Evolutionary conservation across 2,329 filamentous ascomycete genomes (phyloP).

Genomic region (Lachnellula cervina): DNA sequence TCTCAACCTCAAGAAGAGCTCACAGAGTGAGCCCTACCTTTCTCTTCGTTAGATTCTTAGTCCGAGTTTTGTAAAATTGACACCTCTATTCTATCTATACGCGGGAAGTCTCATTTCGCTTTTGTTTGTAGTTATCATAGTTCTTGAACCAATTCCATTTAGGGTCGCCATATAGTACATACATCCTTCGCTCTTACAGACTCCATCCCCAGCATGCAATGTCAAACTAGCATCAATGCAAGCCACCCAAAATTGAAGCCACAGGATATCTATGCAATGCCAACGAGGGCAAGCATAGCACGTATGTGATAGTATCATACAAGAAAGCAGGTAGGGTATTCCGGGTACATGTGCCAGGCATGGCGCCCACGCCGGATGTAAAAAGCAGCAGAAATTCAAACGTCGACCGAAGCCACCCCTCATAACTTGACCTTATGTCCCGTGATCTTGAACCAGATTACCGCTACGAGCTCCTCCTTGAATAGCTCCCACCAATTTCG

Average conservation of each 20-base stretch:
- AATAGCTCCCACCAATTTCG: conserved; percentile 73
- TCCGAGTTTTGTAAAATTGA: no score
- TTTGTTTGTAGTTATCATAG: background rate
- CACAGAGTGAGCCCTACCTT: no score
- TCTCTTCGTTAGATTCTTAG: no score
- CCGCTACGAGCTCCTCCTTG: conserved; percentile 60
- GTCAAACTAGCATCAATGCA: background rate
- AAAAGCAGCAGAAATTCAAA: background rate
- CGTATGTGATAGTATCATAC: background rate
- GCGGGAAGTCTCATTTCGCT: no score
- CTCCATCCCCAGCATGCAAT: background rate
- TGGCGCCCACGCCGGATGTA: background rate
- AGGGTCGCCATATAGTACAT: background rate
- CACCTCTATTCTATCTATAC: no score
- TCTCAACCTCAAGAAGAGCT: no score
- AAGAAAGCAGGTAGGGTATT: conserved; percentile 3
- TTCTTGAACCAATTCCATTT: background rate
- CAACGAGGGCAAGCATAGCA: background rate
- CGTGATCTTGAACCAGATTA: conserved; percentile 59
- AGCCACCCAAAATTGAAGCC: background rate
- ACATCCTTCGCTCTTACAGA: background rate
- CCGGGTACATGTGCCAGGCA: conserved; percentile 1
- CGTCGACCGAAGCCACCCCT: conserved; percentile 2
- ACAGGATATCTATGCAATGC: background rate
- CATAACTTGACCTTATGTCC: conserved; percentile 40